phyloP scores from a whole-genome alignment of 2,329 filamentous ascomycete genomes.

The Cercospora brassicicola region DNA sequence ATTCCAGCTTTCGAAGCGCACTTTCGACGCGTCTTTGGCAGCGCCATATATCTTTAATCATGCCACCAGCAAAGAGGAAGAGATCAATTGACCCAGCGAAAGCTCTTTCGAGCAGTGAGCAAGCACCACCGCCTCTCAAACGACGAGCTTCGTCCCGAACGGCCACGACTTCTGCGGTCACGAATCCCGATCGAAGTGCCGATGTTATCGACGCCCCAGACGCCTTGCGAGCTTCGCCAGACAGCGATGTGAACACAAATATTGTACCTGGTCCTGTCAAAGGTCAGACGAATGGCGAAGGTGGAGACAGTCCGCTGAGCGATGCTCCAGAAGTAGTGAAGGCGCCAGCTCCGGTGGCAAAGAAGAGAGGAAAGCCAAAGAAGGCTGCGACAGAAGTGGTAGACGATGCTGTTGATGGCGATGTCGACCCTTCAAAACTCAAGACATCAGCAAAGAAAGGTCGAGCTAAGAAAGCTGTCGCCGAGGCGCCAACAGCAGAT shows the following conservation, averaged over 20 bases:
- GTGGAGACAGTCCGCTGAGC: constrained; percentile 39
- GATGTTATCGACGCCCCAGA: constrained; percentile 47
- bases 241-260: constrained; percentile 40
- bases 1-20: background rate
- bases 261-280: constrained; percentile 34
- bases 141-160: constrained; percentile 21
- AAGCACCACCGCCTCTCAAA: constrained; percentile 15
- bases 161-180: constrained; percentile 18
- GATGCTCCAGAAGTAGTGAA: constrained; percentile 39
- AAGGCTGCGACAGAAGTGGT: constrained; percentile 14
- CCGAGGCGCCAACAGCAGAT: constrained; percentile 14
- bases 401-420: constrained; percentile 13
- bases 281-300: constrained; percentile 19
- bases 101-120: constrained; percentile 2
- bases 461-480: constrained; percentile 21
- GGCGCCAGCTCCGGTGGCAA: constrained; percentile 22
- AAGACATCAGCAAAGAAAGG: constrained; percentile 25
- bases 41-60: constrained; percentile 7
- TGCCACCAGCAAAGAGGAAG: constrained; percentile 34
- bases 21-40: background rate
- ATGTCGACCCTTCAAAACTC: constrained; percentile 10
- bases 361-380: constrained; percentile 24
- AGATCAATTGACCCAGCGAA: constrained; percentile 19
- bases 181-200: constrained; percentile 39
- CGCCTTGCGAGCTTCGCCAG: constrained; percentile 48